Evolutionary conservation across 192 early-diverging fungal species (phyloP).

Genomic region (Podila epigama): DNA sequence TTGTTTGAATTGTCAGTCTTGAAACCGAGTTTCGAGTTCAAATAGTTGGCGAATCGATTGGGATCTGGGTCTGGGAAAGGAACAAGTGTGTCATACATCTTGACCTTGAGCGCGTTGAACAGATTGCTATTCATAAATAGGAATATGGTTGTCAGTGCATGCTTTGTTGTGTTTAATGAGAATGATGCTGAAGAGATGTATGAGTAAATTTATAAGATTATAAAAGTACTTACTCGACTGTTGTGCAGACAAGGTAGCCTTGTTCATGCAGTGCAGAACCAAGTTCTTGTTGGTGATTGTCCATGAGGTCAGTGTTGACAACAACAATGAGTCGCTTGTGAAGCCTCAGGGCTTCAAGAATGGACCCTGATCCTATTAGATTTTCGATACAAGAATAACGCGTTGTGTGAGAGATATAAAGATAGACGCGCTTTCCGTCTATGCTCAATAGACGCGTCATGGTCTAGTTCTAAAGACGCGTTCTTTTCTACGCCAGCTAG

Average conservation of each 20-base stretch:
- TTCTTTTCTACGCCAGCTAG: too few relatives aligned
- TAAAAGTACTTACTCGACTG: constrained; percentile 30
- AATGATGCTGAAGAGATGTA: too few relatives aligned
- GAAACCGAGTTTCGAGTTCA: constrained; percentile 43
- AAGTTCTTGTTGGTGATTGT: constrained; percentile 90
- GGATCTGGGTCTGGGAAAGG: constrained; percentile 47
- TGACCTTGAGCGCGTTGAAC: constrained; percentile 12
- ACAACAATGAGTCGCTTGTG: constrained; percentile 75
- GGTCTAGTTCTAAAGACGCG: too few relatives aligned
- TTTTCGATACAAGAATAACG: too few relatives aligned
- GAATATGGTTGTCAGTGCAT: background rate
- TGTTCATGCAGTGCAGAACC: constrained; percentile 68
- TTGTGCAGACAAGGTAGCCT: constrained; percentile 60
- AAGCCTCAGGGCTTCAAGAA: constrained; percentile 78
- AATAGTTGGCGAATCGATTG: constrained; percentile 39
- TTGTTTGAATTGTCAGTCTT: background rate
- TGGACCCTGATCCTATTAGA: constrained; percentile 79
- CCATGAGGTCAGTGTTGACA: constrained; percentile 79
- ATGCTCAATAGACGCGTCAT: too few relatives aligned
- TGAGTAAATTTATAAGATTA: background rate
- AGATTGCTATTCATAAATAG: constrained; percentile 21
- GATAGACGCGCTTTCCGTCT: background rate
- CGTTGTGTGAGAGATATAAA: background rate
- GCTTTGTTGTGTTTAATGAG: too few relatives aligned
- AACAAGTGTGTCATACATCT: constrained; percentile 17